Evolutionary conservation across 257 asterid species (phyloP), one percentile per base, ranked within the genome.

Genomic region (Avicennia marina): DNA sequence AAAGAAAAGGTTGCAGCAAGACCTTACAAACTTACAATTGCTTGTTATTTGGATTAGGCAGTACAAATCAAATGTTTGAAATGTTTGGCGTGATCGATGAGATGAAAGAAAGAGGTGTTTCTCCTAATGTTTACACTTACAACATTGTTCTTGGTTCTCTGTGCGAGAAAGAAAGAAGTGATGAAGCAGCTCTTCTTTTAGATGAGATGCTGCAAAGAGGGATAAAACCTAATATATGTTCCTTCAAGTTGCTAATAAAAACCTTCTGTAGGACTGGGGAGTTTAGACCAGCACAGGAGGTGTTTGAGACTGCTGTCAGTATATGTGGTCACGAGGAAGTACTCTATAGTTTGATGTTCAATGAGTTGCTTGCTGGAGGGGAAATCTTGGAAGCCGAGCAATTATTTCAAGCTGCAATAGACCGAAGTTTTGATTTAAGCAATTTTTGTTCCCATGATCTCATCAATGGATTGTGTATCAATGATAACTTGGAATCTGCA

Each of bases 241-340:
- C 95, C 57, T 88, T 85, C 63, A 69, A 80, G 65, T 56, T 83
- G 66, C 67, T 91, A 49, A 83, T 91, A 42, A 77, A 75, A 74
- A 77, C 78, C 50, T 89, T 83, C 78, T 85, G 98, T 72, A 72
- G 85, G 72, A 49, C 69, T 33, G 98, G 98, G 57, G 95, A 88
- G 66, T 85, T 85, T 77, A 85, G 85, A 62, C 95, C 95, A 27
- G 97, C 98, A 34, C 83, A 76, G 60, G 98, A 91, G 53, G 84
- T 74, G 44, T 85, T 91, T 73, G 80, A 81, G 53, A 68, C 75
- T 12, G 85, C 85, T 53, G 47, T 74, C 62, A 67, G 79, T 51
- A 64, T 80, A 27, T 80, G 81, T 67, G 95, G 95, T 51, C 88
- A 80, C 73, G 73, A 68, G 33, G 85, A 81, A 58, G 78, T 62